Base-by-base conservation (phyloP, 352 stramenopile genomes). In the Phytophthora europaea region DNA sequence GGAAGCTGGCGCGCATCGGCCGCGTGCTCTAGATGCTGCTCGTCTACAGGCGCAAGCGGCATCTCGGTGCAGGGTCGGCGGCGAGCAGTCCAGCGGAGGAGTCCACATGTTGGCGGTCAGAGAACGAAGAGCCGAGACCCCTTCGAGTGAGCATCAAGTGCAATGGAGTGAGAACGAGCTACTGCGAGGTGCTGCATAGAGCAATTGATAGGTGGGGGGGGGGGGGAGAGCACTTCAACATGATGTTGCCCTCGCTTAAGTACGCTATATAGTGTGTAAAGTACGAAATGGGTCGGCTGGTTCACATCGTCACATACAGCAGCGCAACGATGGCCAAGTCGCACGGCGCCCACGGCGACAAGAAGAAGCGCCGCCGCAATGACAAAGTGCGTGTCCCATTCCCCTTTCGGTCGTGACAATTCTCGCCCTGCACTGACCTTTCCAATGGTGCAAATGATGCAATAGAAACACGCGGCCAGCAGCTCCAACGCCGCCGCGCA, bases 331-430 rank as follows among this genome's bases (percentile, higher is more conserved):
- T 78, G 70, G 65, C 70, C 28, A 78, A 78, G 61, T 50, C 71
- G 4, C 38, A 55, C 22, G 47, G 43, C 22, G 26, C 31, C n/a
- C 60, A 56, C 1, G 63, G 50, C 50, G 59, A 70, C 63, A 76
- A 75, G 57, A 78, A 78, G 65, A 81, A 78, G 61, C 60, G 66
- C 20, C 65, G 61, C 6, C 65, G 61, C 55, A 67, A 76, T 62
- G 61, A 69, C 65, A 78, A 78, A 78, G 74, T 81, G 56, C 38
- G 73, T 74, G 26, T 20, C 7, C 9, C 13, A 15, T 2, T 16
- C 34, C 0, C 34, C 9, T 4, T 40, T 16, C 13, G 34, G 5
- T 5, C 10, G 13, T 40, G 34, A 40, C 36, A 43, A 31, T 31
- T 7, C 26, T 2, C 26, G 34, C 15, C 38, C 18, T 12, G 2